These are phyloP conservation scores for Oryza australiensis DNA, from an alignment of 176 grass and related monocot species.

Conservation along the genomic window DNA sequence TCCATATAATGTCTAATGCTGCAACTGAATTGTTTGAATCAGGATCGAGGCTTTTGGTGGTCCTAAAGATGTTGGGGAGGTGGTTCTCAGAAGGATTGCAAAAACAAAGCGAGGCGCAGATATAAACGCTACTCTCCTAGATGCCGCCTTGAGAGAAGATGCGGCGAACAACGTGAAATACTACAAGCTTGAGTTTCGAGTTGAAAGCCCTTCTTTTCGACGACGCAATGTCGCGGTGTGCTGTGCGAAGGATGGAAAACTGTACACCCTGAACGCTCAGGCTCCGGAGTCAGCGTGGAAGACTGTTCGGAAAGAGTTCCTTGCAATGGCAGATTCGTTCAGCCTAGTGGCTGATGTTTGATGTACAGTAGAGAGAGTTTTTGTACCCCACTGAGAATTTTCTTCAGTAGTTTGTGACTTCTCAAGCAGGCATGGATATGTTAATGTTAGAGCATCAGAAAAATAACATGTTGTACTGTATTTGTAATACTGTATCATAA, in stretches of 20 bases:
- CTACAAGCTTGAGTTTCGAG: slow-evolving; percentile 85
- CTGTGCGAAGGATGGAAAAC: slow-evolving; percentile 65
- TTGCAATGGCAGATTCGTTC: slow-evolving; percentile 85
- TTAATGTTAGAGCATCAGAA: background rate
- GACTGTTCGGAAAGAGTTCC: slow-evolving; percentile 53
- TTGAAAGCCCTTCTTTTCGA: slow-evolving; percentile 61
- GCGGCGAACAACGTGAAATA: slow-evolving; percentile 55
- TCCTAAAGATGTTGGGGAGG: slow-evolving; percentile 82
- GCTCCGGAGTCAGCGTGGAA: slow-evolving; percentile 72
- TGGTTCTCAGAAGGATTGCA: slow-evolving; percentile 77
- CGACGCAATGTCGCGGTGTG: slow-evolving; percentile 86
- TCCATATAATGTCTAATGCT: background rate
- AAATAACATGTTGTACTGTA: background rate
- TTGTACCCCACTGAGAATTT: slow-evolving; percentile 12
- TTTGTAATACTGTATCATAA: background rate
- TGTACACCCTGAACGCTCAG: slow-evolving; percentile 87
- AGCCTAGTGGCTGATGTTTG: slow-evolving; percentile 43
- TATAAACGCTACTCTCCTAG: slow-evolving; percentile 70
- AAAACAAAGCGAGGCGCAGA: slow-evolving; percentile 56
- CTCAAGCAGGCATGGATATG: background rate
- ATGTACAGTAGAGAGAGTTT: slow-evolving; percentile 21
- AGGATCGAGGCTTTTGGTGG: slow-evolving; percentile 85
- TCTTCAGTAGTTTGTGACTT: slow-evolving; percentile 17
- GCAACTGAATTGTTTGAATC: background rate
- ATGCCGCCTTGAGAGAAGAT: slow-evolving; percentile 68